phyloP scores from a whole-genome alignment of 2,329 filamentous ascomycete genomes.

The Claviceps capensis region DNA sequence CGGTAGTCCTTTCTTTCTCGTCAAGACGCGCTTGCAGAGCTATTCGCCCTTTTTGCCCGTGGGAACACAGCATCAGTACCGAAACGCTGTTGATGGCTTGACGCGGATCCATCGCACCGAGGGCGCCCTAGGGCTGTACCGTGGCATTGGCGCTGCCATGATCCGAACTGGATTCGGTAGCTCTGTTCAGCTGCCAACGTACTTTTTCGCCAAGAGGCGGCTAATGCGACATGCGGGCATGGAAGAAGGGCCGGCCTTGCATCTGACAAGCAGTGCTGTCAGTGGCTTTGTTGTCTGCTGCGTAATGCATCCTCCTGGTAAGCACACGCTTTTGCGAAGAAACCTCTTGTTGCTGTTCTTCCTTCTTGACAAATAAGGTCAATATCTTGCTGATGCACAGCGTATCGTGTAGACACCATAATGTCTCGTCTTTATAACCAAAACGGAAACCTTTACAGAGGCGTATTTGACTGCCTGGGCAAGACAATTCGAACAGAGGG shows the following conservation, averaged over 20 bases:
- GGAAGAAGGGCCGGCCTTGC: conserved; percentile 79
- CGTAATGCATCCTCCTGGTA: conserved; percentile 93
- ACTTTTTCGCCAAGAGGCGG: conserved; percentile 90
- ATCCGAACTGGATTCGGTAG: conserved; percentile 91
- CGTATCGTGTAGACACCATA: conserved; percentile 56
- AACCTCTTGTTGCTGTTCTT: no score
- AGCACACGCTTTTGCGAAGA: conserved; percentile 13
- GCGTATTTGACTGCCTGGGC: conserved; percentile 80
- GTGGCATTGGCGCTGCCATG: conserved; percentile 87
- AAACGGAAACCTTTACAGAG: conserved; percentile 89
- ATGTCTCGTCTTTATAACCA: conserved; percentile 99
- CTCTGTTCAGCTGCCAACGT: conserved; percentile 91
- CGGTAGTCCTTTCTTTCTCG: conserved; percentile 91
- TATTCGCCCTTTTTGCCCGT: conserved; percentile 87
- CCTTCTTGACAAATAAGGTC: not conserved
- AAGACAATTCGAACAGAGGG: conserved; percentile 91
- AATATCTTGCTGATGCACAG: conserved; percentile 3
- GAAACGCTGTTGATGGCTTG: conserved; percentile 72
- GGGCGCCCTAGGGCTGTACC: conserved; percentile 70
- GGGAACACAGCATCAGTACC: conserved; percentile 91
- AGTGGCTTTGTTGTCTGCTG: conserved; percentile 95
- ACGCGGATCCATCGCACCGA: conserved; percentile 64
- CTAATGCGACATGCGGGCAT: conserved; percentile 72
- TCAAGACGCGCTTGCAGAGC: conserved; percentile 92
- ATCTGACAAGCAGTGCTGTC: conserved; percentile 74